Evolutionary conservation across 2,329 filamentous ascomycete species (phyloP).

Genomic region (Monilinia fructicola): DNA sequence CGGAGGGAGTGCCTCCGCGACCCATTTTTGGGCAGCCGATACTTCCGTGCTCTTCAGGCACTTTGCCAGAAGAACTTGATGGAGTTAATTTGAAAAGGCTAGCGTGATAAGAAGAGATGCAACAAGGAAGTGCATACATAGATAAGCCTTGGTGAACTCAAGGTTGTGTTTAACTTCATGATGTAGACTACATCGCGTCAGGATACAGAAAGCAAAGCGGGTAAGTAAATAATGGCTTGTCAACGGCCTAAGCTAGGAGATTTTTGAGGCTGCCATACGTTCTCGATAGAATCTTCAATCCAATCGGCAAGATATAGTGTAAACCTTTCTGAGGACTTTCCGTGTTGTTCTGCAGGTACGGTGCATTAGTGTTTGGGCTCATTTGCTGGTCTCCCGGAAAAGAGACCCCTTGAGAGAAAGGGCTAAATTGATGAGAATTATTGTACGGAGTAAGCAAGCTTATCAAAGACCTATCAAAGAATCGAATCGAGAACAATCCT

Average conservation of each 20-base stretch:
- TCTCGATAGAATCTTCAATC: not conserved
- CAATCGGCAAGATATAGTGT: not conserved
- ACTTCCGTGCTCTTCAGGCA: not conserved
- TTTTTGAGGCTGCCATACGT: not conserved
- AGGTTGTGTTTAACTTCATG: not conserved
- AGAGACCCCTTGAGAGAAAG: too few species aligned
- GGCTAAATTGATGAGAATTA: too few species aligned
- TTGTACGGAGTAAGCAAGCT: too few species aligned
- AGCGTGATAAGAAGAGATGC: not conserved
- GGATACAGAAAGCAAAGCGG: not conserved
- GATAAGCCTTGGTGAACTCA: not conserved
- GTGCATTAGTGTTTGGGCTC: not conserved
- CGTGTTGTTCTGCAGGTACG: constrained; percentile 18
- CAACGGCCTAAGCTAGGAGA: not conserved
- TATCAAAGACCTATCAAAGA: too few species aligned
- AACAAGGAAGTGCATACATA: not conserved
- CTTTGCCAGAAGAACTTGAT: not conserved
- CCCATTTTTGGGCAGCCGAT: not conserved
- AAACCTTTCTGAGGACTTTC: not conserved
- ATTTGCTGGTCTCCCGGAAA: not conserved
- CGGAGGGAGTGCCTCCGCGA: constrained; percentile 13
- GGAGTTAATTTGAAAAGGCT: not conserved
- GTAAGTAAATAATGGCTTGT: constrained; percentile 9
- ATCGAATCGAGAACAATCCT: too few species aligned
- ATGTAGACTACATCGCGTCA: not conserved